phyloP scores from a whole-genome alignment of 1,139 yeast species.

The Candida albicans region DNA sequence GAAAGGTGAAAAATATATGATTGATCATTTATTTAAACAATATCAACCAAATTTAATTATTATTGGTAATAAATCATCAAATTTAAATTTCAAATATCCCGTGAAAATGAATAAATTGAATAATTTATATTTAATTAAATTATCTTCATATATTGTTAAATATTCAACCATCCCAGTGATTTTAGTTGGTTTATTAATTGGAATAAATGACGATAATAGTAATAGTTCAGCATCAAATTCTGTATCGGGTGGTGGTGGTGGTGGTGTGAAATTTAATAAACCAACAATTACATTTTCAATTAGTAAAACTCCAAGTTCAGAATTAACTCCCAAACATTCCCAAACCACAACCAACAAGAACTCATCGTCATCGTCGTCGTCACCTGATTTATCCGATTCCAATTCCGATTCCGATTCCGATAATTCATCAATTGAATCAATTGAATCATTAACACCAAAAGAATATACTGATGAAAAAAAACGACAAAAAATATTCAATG shows the following conservation, averaged over 20 bases:
- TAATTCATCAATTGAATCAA: conserved; percentile 15
- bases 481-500: conserved; percentile 3
- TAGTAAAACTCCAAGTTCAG: not conserved
- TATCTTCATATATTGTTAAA: conserved; percentile 41
- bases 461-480: conserved; percentile 10
- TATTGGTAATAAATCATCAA: conserved; percentile 40
- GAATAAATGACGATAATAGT: conserved; percentile 13
- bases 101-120: conserved; percentile 26
- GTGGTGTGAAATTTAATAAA: not conserved
- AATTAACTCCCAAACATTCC: conserved; percentile 1
- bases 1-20: conserved; percentile 36
- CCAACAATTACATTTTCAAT: conserved; percentile 8
- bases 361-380: not conserved
- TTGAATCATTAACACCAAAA: conserved; percentile 14
- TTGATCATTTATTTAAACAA: conserved; percentile 38
- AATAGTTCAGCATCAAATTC: not conserved
- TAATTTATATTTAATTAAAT: conserved; percentile 32
- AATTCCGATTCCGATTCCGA: not conserved
- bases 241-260: no score
- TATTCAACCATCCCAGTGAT: conserved; percentile 45
- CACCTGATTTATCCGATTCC: no score
- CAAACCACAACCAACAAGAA: not conserved
- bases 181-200: conserved; percentile 38
- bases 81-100: conserved; percentile 47
- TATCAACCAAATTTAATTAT: conserved; percentile 44